These are phyloP conservation scores for Priceomyces castillae DNA, from an alignment of 805 yeast species.

Conservation along the genomic window DNA sequence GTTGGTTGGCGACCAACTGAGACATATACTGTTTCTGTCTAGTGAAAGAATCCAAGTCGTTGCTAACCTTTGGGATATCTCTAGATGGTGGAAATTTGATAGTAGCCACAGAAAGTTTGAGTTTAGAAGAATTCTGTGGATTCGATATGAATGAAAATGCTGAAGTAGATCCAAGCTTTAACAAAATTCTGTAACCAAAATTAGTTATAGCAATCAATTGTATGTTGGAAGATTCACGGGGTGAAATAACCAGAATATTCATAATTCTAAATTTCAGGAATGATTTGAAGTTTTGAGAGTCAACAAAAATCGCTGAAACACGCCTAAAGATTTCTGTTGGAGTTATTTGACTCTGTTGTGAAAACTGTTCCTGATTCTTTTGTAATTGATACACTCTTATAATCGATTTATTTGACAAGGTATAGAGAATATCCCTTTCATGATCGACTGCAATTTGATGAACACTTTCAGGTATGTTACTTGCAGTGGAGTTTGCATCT, in stretches of 20 bases:
- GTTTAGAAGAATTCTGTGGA: constrained; percentile 16
- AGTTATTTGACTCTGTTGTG: constrained; percentile 36
- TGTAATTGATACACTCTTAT: constrained; percentile 72
- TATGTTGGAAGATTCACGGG: constrained; percentile 62
- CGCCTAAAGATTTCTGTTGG: constrained; percentile 48
- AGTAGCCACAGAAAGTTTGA: constrained; percentile 39
- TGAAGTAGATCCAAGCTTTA: constrained; percentile 46
- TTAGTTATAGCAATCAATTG: constrained; percentile 76
- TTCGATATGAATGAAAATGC: constrained; percentile 22
- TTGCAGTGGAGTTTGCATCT: constrained; percentile 9
- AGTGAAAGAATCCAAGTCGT: constrained; percentile 42
- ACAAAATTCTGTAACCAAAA: constrained; percentile 77
- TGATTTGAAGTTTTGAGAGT: constrained; percentile 52
- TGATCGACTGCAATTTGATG: constrained; percentile 69
- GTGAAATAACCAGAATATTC: constrained; percentile 59
- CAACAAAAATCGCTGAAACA: constrained; percentile 51
- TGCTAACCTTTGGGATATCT: constrained; percentile 38
- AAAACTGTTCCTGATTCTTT: constrained; percentile 38
- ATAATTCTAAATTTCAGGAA: constrained; percentile 54
- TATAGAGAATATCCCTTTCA: constrained; percentile 71
- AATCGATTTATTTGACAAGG: constrained; percentile 78
- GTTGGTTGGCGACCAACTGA: constrained; percentile 39
- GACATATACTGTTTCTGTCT: constrained; percentile 39
- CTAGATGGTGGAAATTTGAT: constrained; percentile 67
- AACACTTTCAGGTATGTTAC: constrained; percentile 52